Conservation (phyloP, 1,284 basidiomycete genomes). For the Volvariella surrecta region DNA sequence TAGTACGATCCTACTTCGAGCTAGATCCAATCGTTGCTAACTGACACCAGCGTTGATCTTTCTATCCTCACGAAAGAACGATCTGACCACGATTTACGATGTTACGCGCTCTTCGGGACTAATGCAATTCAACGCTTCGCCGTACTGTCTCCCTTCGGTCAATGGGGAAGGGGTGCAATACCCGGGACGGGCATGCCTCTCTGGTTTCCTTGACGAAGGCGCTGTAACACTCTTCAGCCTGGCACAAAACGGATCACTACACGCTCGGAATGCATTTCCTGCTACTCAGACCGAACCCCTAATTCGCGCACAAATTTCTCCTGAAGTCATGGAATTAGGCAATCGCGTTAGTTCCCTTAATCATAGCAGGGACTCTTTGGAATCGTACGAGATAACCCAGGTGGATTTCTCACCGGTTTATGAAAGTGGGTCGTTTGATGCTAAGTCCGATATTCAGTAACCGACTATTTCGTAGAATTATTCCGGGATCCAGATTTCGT, state of each 20-base stretch:
- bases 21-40: neutral
- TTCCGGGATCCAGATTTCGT: conserved; percentile 22
- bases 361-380: conserved; percentile 34
- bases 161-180: conserved; percentile 21
- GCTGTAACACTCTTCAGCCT: conserved; percentile 31
- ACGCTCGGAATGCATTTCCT: conserved; percentile 28
- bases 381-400: conserved; percentile 31
- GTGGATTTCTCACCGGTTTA: conserved; percentile 43
- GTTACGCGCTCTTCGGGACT: conserved; percentile 17
- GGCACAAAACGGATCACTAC: conserved; percentile 38
- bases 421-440: conserved; percentile 30
- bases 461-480: conserved; percentile 23
- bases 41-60: conserved; percentile 33
- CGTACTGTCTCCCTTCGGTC: conserved; percentile 35
- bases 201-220: conserved; percentile 11
- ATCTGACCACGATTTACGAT: conserved; percentile 55
- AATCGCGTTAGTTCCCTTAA: conserved; percentile 17
- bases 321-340: conserved; percentile 32
- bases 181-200: conserved; percentile 26
- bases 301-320: conserved; percentile 25
- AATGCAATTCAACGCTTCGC: conserved; percentile 19
- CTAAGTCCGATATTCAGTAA: conserved; percentile 8
- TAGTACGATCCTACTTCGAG: conserved; percentile 22
- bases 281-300: conserved; percentile 8
- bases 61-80: conserved; percentile 48